Conservation (phyloP, 129 eudicot genomes). For the Helianthus annuus region HanXRQr2.0-SUNRISE NC_035438.2:15546005-15546504, state of each 20-base stretch:
- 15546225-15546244: conserved; percentile 65
- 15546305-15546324: background rate
- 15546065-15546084: conserved; percentile 74
- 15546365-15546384: too few species aligned
- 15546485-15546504: conserved; percentile 62
- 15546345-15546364: too few species aligned
- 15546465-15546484: conserved; percentile 60
- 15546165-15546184: conserved; percentile 55
- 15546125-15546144: conserved; percentile 71
- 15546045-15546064: conserved; percentile 98
- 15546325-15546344: background rate
- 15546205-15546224: conserved; percentile 65
- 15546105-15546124: conserved; percentile 81
- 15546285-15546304: background rate
- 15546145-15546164: conserved; percentile 70
- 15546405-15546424: conserved; percentile 61
- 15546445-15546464: conserved; percentile 70
- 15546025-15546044: conserved; percentile 73
- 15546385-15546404: too few species aligned
- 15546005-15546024: conserved; percentile 72
- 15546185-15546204: conserved; percentile 44
- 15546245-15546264: conserved; percentile 77
- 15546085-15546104: conserved; percentile 56
- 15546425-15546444: conserved; percentile 76
- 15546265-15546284: conserved; percentile 56